Base-by-base conservation (phyloP, 352 stramenopile species). In the Pythium guiyangense region DNA sequence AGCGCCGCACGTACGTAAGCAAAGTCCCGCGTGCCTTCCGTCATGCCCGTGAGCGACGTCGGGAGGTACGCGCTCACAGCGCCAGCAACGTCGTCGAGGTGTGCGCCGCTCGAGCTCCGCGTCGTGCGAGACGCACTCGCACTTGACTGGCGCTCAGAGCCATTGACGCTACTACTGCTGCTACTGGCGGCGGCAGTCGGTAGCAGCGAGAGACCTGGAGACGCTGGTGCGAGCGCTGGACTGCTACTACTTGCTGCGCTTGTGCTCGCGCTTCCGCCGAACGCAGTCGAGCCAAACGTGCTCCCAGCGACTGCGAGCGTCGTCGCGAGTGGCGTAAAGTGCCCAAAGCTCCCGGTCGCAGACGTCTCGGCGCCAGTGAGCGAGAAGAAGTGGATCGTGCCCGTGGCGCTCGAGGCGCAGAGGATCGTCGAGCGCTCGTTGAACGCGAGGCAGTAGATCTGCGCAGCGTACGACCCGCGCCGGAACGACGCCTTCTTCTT, bases 381-480 rank as follows among this genome's bases (percentile, higher is more conserved):
- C 37, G 85, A 90, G 67, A 99, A 99, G 55, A 99, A 92, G 60
- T 99, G 96, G 35, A 98, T 84, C 14, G 96, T 99, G 27, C 96
- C 97, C 52, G 97, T 98, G 69, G 99, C 95, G 63, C 86, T 98
- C 27, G 90, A 97, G 69, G 94, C 97, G 35, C 93, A 97, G 12
- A 99, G 57, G 63, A 97, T 96, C 22, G 83, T 95, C 53, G 87
- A 93, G 62, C 80, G 86, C 58, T 95, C 83, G 67, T 97, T 98
- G 69, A 99, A 99, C 6, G 90, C 79, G 22, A 99, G 69, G 62
- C 92, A 98, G 60, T 97, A 98, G 56, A 99, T 97, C 49, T 90
- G 86, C 10, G 96, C 95, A 6, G 93, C 74, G 67, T 99, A 98
- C 18, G 98, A 98, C 1, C 97, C 97, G 20, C 97, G 75, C 35